Percentiles rank a stretch among this genome's conserved stretches.
Evolutionary conservation across 306 rosid genomes (phyloP).

Genomic region (Morella rubra): DNA sequence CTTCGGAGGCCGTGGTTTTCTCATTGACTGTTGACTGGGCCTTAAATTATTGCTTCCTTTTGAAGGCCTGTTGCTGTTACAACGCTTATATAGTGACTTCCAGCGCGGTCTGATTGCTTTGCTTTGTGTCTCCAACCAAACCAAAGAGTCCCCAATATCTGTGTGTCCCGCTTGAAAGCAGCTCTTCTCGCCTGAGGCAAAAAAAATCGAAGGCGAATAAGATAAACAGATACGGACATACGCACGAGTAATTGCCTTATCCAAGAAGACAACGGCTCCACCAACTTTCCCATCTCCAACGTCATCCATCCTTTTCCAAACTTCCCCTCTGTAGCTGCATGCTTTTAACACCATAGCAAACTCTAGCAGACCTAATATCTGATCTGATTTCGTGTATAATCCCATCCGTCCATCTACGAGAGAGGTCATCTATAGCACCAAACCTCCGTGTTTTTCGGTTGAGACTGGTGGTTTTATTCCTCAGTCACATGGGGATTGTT

Average conservation of each 20-base stretch:
- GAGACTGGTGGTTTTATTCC: neutral
- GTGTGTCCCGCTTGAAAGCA: neutral
- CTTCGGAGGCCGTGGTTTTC: constrained; percentile 2
- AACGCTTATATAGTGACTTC: neutral
- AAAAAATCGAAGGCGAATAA: neutral
- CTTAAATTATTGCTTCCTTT: neutral
- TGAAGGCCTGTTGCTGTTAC: neutral
- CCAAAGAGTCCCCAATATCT: constrained; percentile 12
- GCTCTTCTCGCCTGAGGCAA: neutral
- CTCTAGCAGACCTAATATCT: neutral
- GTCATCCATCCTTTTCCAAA: too few species aligned
- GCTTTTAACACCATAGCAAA: neutral
- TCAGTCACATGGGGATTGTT: neutral
- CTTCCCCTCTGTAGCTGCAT: neutral
- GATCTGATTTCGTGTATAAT: neutral
- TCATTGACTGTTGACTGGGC: neutral
- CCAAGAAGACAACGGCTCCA: constrained; percentile 3
- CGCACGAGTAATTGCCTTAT: constrained; percentile 14
- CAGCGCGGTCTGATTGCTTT: constrained; percentile 10
- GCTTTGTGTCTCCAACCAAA: neutral
- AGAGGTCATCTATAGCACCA: neutral
- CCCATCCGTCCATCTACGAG: neutral
- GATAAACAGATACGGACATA: constrained; percentile 18
- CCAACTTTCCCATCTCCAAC: neutral
- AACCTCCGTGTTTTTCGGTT: neutral